Conservation (phyloP, 2,329 filamentous ascomycete genomes). For the Madurella mycetomatis region DNA sequence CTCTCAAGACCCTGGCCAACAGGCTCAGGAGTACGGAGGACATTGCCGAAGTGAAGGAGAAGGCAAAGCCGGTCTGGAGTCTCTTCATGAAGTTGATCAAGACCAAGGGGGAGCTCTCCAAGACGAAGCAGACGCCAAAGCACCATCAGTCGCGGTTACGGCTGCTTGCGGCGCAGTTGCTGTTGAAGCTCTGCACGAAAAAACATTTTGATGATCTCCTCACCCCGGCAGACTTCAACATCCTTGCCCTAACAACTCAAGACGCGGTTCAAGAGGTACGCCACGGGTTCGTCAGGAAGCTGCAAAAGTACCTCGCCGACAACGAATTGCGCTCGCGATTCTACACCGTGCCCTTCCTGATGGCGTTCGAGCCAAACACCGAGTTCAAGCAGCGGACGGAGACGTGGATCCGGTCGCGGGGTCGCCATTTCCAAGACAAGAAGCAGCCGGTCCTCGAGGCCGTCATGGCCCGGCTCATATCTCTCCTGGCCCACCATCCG, state of each 20-base stretch:
- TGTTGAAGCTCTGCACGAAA: slow-evolving; percentile 77
- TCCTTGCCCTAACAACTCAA: slow-evolving; percentile 74
- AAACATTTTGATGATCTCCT: slow-evolving; percentile 74
- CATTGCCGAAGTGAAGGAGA: slow-evolving; percentile 49
- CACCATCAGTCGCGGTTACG: slow-evolving; percentile 78
- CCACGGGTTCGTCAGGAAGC: slow-evolving; percentile 70
- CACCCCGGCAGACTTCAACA: slow-evolving; percentile 70
- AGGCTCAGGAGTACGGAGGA: slow-evolving; percentile 62
- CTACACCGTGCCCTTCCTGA: slow-evolving; percentile 84
- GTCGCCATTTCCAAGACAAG: slow-evolving; percentile 57
- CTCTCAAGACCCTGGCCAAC: slow-evolving; percentile 82
- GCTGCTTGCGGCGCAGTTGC: slow-evolving; percentile 72
- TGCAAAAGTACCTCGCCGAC: slow-evolving; percentile 85
- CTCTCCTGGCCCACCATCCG: slow-evolving; percentile 86
- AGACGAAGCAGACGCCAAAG: slow-evolving; percentile 67
- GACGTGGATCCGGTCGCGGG: slow-evolving; percentile 85
- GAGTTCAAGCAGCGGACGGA: slow-evolving; percentile 69
- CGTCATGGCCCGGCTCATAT: slow-evolving; percentile 76
- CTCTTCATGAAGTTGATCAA: slow-evolving; percentile 73
- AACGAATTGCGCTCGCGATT: slow-evolving; percentile 69
- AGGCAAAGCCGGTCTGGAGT: slow-evolving; percentile 67
- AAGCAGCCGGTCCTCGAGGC: slow-evolving; percentile 70
- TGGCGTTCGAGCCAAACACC: slow-evolving; percentile 81
- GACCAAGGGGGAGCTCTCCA: slow-evolving; percentile 74
- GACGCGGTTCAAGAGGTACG: slow-evolving; percentile 72